These are phyloP conservation scores for Rutidosis leptorrhynchoides DNA, from an alignment of 129 eudicot genomes.

Conservation along the genomic window DNA sequence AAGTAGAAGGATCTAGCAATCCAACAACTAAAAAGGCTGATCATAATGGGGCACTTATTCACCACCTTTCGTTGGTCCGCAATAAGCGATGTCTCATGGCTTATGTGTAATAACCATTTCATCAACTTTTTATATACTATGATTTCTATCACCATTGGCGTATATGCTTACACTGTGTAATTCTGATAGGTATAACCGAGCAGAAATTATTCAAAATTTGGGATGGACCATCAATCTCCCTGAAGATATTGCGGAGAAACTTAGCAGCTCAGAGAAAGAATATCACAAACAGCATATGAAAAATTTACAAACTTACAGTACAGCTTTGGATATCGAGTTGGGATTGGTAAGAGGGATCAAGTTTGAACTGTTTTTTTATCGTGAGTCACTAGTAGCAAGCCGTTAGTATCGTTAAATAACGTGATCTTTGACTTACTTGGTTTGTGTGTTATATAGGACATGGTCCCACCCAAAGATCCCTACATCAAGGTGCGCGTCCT, in stretches of 20 bases:
- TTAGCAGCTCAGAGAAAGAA: conserved; percentile 66
- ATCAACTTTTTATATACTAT: not conserved
- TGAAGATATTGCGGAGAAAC: conserved; percentile 67
- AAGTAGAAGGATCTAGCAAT: conserved; percentile 57
- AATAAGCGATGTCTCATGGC: conserved; percentile 99
- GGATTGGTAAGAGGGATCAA: conserved; percentile 9
- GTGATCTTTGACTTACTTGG: not conserved
- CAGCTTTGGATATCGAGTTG: conserved; percentile 4
- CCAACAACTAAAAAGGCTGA: conserved; percentile 63
- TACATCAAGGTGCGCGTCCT: conserved; percentile 95
- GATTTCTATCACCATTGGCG: conserved; percentile 5
- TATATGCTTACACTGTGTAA: conserved; percentile 19
- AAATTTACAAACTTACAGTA: conserved; percentile 46
- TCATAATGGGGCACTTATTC: conserved; percentile 85
- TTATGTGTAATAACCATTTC: conserved; percentile 54
- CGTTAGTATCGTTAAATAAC: not conserved
- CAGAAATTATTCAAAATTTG: conserved; percentile 67
- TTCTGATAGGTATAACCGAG: conserved; percentile 67
- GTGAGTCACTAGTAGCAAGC: not conserved
- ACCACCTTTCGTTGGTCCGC: conserved; percentile 88
- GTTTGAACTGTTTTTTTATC: not conserved
- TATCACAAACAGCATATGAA: conserved; percentile 67
- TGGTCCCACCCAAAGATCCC: conserved; percentile 97
- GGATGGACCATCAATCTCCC: conserved; percentile 88
- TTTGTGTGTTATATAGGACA: conserved; percentile 52